Percentiles rank a stretch among this genome's conserved stretches.
Conservation (phyloP, 164 flowering plant genomes). For the Stephania cephalantha region DNA sequence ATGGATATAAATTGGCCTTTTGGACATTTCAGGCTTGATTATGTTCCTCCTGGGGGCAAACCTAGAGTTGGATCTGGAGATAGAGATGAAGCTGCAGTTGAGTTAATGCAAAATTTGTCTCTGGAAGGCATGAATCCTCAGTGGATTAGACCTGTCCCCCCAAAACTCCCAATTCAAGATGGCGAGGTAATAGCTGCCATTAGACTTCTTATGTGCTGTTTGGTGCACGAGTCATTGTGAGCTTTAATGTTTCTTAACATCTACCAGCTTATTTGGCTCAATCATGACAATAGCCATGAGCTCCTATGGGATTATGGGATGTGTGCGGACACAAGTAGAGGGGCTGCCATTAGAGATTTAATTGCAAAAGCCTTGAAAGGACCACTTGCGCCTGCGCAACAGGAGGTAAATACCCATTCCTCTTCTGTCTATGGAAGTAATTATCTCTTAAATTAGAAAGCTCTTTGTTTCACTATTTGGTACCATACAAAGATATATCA, state of each 20-base stretch:
- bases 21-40: conserved; percentile 25
- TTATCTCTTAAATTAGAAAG: background rate
- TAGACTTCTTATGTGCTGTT: conserved; percentile 1
- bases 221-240: conserved; percentile 7
- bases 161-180: conserved; percentile 72
- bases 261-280: conserved; percentile 84
- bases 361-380: conserved; percentile 86
- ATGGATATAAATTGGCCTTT: background rate
- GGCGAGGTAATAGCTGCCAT: conserved; percentile 54
- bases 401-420: conserved; percentile 43
- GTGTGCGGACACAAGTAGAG: conserved; percentile 97
- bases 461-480: background rate
- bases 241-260: conserved; percentile 9
- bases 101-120: conserved; percentile 47
- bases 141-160: conserved; percentile 90
- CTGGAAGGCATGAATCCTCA: conserved; percentile 67
- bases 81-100: conserved; percentile 59
- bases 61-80: conserved; percentile 77
- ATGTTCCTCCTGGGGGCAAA: conserved; percentile 37
- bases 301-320: conserved; percentile 91
- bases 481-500: no score
- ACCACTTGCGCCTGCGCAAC: conserved; percentile 78
- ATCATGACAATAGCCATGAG: conserved; percentile 83
- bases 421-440: background rate
- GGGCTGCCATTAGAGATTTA: conserved; percentile 82